Base-by-base conservation (phyloP, 2,329 filamentous ascomycete genomes). In the Coniochaeta sp. region DNA sequence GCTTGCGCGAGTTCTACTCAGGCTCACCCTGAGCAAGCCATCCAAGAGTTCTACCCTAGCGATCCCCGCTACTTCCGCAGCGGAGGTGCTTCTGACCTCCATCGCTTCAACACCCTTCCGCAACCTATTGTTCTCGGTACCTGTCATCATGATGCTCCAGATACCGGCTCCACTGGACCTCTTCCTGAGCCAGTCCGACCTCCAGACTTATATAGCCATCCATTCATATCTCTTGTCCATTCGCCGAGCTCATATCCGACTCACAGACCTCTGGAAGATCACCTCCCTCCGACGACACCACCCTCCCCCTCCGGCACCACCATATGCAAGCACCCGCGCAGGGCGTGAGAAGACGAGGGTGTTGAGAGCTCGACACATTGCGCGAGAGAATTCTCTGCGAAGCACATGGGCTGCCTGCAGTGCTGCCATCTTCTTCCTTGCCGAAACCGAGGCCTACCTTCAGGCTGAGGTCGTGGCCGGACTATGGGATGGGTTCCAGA, bases 391-490 rank as follows among this genome's bases (percentile, higher is more conserved):
- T 36, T 81, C 84, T 0, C 89, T 96, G 81, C 86, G 95, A 17
- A 89, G 87, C 63, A 84, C 93, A 0, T 99, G 95, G 95, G 93
- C 92, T 0, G 96, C 91, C 0, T 89, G 89, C 66, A 92, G 90
- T 68, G 90, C 92, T 2, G 89, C 91, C 1, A 84, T 96, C 4
- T 97, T 96, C 75, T 89, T 98, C 66, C 79, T 98, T 3, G 91
- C 90, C 0, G 93, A 97, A 71, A 88, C 91, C 16, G 89, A 93
- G 65, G 86, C 86, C 3, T 98, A 96, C 68, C 86, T 98, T 52
- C 93, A 97, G 72, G 91, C 90, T 1, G 92, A 96, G 69, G 88
- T 98, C 7, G 88, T 97, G 16, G 85, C 87, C 62, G 87, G 87
- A 34, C 87, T 91, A 1, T 97, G 92, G 85, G 83, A 88, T 17